Base-by-base conservation (phyloP, 192 early-diverging fungal genomes). In the Dissophora ornata region DNA sequence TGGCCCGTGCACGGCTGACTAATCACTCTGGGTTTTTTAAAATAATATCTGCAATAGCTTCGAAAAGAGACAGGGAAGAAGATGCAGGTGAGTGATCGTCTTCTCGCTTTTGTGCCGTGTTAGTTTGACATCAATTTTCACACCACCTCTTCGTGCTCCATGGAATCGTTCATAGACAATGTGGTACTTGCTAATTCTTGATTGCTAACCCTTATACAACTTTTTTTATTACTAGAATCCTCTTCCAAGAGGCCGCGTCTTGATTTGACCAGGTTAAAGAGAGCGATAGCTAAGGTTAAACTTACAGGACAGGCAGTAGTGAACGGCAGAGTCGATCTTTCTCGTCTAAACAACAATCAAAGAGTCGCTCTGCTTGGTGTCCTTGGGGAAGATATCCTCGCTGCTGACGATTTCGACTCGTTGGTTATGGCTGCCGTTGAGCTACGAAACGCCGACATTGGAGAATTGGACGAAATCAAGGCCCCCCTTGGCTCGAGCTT, bases 341-440 rank as follows among this genome's bases (percentile, higher is more conserved):
- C 21, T 49, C 53, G n/a, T 59, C 67, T 69, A 2, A 22, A 59
- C 67, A 57, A 49, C n/a, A 69, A 69, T 50, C 30, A 69, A 59
- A 58, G 54, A 41, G 55, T 57, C 29, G 25, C 46, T 13, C 19
- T 69, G 56, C 26, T 50, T 69, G 33, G 18, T 50, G 57, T 41
- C 56, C 1, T 58, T 21, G 67, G 67, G 13, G 15, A 54, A 19
- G 15, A 36, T 15, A 18, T 21, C 30, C 3, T 29, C 52, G 29
- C 16, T 16, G 15, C 30, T 15, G 52, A 30, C 52, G 5, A 4
- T 54, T 54, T 54, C 30, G 11, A 4, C n/a, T 42, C 58, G 33
- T 41, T 69, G 34, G 33, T 49, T 36, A 10, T 0, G 11, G 33
- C 57, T 59, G 55, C 55, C 25, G 8, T 24, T 12, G 24, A 3